Evolutionary conservation across 352 stramenopile species (phyloP), one percentile per base, ranked within the genome.

Genomic region (Globisporangium recalcitrans): DNA sequence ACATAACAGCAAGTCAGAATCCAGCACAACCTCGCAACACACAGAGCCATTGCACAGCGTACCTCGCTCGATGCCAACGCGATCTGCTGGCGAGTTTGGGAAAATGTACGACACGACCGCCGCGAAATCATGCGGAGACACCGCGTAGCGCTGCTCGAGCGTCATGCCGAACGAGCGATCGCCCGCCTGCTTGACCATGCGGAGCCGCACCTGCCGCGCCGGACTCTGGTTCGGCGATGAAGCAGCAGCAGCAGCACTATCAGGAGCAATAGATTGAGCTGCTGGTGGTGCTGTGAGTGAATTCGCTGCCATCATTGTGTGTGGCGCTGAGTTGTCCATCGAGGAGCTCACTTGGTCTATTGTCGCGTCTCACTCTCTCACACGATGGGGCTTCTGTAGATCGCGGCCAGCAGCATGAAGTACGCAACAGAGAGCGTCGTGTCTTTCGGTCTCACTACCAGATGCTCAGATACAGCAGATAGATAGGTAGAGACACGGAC

Each of bases 101-200:
- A 87, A 86, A 44, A 91, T 70, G 52, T 69, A 85, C 36, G 77
- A 82, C 21, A 89, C 76, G 22, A 79, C 67, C 3, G 77, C 79
- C 29, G 68, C 86, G 40, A 76, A 69, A 3, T 55, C 16, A 0
- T 68, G 54, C 7, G 48, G 16, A 16, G 73, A 19, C 0, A 68
- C 26, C 2, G 48, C 49, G 0, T 52, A 60, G 29, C 67, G 68
- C 57, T 83, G 74, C 32, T 78, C 76, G 11, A 91, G 67, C 47
- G 78, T 85, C 76, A 91, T 89, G 49, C 82, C 82, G 48, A 91
- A 91, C 16, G 78, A 87, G 4, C 68, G 64, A 52, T 91, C 82
- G 40, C 69, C 65, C 16, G 65, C n/a, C 10, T 60, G 59, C 60
- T 87, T 80, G n/a, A 48, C 60, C 47, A 88, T 68, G n/a, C 72